These are phyloP conservation scores for Didymellaceae sp. DNA, from an alignment of 2,329 filamentous ascomycete genomes.

Conservation along the genomic window DNA sequence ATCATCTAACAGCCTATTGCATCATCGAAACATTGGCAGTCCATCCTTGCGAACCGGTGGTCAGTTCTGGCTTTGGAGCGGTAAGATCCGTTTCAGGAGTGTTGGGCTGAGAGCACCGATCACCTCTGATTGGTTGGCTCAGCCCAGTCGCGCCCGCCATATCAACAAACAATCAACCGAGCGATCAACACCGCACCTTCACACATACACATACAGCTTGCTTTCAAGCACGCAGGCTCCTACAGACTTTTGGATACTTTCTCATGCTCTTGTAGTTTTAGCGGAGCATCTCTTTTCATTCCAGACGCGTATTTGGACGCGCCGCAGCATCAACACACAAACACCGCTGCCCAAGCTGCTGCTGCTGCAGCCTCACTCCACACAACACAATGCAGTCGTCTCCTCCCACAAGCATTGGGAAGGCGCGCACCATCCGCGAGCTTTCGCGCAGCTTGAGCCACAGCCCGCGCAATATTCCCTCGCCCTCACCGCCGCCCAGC, in stretches of 20 bases:
- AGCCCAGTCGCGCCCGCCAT: conserved; percentile 2
- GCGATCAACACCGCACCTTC: conserved; percentile 40
- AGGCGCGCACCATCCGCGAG: conserved; percentile 47
- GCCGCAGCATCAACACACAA: conserved; percentile 30
- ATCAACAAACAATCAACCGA: conserved; percentile 11
- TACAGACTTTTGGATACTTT: conserved; percentile 25
- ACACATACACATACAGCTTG: conserved; percentile 16
- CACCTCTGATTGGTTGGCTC: conserved; percentile 21
- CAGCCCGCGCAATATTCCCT: conserved; percentile 41
- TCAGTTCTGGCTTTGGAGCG: conserved; percentile 13
- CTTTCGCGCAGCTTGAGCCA: conserved; percentile 45
- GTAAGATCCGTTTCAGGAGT: conserved; percentile 17
- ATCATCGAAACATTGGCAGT: neutral
- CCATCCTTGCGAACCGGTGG: conserved; percentile 9
- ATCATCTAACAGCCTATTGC: neutral
- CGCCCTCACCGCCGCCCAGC: conserved; percentile 39
- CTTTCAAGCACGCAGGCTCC: conserved; percentile 12
- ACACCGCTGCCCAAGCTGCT: conserved; percentile 20
- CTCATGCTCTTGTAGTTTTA: conserved; percentile 26
- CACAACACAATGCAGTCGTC: conserved; percentile 45
- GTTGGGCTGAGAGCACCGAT: conserved; percentile 9
- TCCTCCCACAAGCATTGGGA: conserved; percentile 45
- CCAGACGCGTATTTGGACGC: conserved; percentile 39
- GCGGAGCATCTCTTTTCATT: conserved; percentile 40
- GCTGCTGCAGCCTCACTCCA: conserved; percentile 27